These are phyloP conservation scores for Acephala macrosclerotiorum DNA, from an alignment of 2,329 filamentous ascomycete genomes.

Conservation along the genomic window DNA sequence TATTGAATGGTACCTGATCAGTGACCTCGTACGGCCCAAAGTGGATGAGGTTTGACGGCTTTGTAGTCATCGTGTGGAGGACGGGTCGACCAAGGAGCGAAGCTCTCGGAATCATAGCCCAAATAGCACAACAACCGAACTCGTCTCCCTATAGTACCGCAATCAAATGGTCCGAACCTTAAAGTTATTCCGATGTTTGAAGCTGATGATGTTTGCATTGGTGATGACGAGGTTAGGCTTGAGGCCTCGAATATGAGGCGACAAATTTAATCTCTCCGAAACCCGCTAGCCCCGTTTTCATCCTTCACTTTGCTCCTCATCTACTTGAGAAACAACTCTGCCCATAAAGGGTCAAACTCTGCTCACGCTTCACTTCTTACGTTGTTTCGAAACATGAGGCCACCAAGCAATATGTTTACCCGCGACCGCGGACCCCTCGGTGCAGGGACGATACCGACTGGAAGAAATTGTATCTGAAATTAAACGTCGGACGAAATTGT, in stretches of 20 bases:
- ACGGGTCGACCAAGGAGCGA: conserved; percentile 18
- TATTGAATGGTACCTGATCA: conserved; percentile 61
- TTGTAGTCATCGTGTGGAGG: conserved; percentile 33
- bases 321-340: conserved; percentile 20
- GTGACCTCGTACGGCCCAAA: conserved; percentile 83
- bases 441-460: not conserved
- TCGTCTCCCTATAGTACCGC: not conserved
- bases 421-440: not conserved
- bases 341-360: conserved; percentile 1
- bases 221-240: conserved; percentile 8
- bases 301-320: conserved; percentile 22
- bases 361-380: not conserved
- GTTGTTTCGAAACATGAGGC: not conserved
- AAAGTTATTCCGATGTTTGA: conserved; percentile 7
- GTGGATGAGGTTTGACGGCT: conserved; percentile 54
- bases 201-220: conserved; percentile 7
- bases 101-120: conserved; percentile 32
- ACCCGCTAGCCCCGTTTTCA: conserved; percentile 8
- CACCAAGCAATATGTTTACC: not conserved
- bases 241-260: conserved; percentile 18
- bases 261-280: conserved; percentile 16
- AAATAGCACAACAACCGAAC: not conserved
- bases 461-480: conserved; percentile 5
- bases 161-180: not conserved
- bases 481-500: conserved; percentile 21